Conservation (phyloP, 176 grass and related monocot species). For the Triticum dicoccoides region DNA sequence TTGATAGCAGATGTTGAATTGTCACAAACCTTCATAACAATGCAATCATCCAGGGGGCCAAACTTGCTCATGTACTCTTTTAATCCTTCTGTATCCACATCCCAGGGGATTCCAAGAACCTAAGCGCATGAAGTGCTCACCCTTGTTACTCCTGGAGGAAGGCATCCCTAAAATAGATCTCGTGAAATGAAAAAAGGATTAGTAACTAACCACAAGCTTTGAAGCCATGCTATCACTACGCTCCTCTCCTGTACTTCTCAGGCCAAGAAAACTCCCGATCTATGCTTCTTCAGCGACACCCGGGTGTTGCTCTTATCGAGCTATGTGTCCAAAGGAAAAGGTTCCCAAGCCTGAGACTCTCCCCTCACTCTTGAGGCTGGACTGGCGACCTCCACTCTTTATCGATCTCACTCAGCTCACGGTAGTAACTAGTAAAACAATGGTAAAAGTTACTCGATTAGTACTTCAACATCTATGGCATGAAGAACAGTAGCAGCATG, state of each 20-base stretch:
- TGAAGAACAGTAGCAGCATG: not conserved
- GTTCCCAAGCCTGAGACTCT: slow-evolving; percentile 13
- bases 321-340: slow-evolving; percentile 16
- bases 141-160: slow-evolving; percentile 29
- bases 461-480: slow-evolving; percentile 21
- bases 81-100: slow-evolving; percentile 79
- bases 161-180: slow-evolving; percentile 26
- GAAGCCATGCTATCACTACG: slow-evolving; percentile 34
- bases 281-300: slow-evolving; percentile 11
- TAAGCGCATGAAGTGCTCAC: slow-evolving; percentile 24
- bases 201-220: slow-evolving; percentile 64
- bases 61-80: slow-evolving; percentile 84
- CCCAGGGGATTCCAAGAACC: slow-evolving; percentile 87
- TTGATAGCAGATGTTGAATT: not conserved
- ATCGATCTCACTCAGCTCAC: slow-evolving; percentile 24
- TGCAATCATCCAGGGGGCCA: slow-evolving; percentile 67
- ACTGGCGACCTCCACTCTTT: slow-evolving; percentile 19
- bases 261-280: slow-evolving; percentile 17
- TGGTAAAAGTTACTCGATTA: slow-evolving; percentile 24
- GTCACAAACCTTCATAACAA: slow-evolving; percentile 73
- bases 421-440: slow-evolving; percentile 29
- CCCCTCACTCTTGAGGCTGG: slow-evolving; percentile 22
- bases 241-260: slow-evolving; percentile 16
- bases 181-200: slow-evolving; percentile 3
- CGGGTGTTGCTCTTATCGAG: slow-evolving; percentile 5